Conservation (phyloP, 169 alveolate genomes). For the Haemoproteus tartakovskyi region DNA sequence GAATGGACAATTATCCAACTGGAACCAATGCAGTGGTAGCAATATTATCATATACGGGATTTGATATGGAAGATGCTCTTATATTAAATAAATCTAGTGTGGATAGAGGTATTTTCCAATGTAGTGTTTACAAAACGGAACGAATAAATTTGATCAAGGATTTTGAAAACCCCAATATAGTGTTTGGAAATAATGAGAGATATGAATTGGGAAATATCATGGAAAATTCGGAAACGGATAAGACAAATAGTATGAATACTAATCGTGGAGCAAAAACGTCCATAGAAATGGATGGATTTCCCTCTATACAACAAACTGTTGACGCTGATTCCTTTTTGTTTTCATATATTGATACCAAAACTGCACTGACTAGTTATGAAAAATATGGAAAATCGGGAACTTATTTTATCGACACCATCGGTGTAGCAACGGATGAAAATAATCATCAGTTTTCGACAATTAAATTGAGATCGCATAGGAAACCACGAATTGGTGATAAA, state of each 20-base stretch:
- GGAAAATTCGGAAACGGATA: neutral
- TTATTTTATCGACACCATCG: constrained; percentile 38
- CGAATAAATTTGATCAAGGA: constrained; percentile 74
- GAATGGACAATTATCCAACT: constrained; percentile 95
- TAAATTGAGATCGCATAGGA: constrained; percentile 73
- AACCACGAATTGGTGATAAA: constrained; percentile 99
- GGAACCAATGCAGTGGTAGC: constrained; percentile 99
- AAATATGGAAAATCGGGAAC: constrained; percentile 23
- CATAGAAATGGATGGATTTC: constrained; percentile 80
- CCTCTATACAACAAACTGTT: constrained; percentile 81
- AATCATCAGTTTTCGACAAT: constrained; percentile 68
- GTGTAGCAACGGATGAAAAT: neutral
- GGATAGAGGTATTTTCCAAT: constrained; percentile 99
- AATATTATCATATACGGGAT: constrained; percentile 97
- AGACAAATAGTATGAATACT: neutral
- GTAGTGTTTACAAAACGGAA: constrained; percentile 95
- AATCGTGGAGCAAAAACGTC: neutral
- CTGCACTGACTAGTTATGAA: constrained; percentile 51
- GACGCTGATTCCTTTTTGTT: constrained; percentile 76
- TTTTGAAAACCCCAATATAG: constrained; percentile 17
- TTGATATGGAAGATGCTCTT: constrained; percentile 99
- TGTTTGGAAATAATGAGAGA: constrained; percentile 44
- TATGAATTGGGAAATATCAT: neutral
- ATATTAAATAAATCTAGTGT: constrained; percentile 95
- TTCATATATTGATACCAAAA: constrained; percentile 38